Evolutionary conservation across 768 basidiomycete species (phyloP).

Genomic region (Gloeostereum incarnatum): DNA sequence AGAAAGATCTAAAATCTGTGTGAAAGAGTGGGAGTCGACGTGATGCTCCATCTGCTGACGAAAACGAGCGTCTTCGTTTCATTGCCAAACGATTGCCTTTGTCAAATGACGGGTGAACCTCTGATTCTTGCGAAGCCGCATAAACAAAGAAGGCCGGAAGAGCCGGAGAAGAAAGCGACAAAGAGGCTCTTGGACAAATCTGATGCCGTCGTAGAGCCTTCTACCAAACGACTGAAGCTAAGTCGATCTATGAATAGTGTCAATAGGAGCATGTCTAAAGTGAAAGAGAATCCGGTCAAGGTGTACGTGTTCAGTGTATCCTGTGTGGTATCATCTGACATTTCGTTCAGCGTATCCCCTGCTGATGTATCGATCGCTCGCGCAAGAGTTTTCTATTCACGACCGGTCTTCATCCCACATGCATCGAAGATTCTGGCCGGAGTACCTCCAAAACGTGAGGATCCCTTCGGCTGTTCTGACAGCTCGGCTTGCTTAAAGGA

Average conservation of each 20-base stretch:
- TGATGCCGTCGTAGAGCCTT: no score
- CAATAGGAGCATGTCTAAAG: no score
- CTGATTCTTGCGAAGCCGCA: slow-evolving; percentile 19
- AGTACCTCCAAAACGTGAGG: slow-evolving; percentile 58
- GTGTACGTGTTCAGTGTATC: no score
- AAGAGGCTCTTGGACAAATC: no score
- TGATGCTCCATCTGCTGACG: slow-evolving; percentile 71
- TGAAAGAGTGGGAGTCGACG: slow-evolving; percentile 76
- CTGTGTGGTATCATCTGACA: no score
- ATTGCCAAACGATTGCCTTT: slow-evolving; percentile 76
- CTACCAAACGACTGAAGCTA: no score
- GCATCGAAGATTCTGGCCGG: slow-evolving; percentile 47
- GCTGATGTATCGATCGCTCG: slow-evolving; percentile 46
- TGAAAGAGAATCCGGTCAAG: no score
- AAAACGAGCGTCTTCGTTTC: slow-evolving; percentile 68
- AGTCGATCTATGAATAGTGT: no score
- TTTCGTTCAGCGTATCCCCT: slow-evolving; percentile 32
- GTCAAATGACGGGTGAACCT: slow-evolving; percentile 74
- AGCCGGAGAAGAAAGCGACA: no score
- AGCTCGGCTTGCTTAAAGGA: neutral
- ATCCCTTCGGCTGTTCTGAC: neutral
- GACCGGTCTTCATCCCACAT: slow-evolving; percentile 45
- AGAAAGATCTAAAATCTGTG: no score
- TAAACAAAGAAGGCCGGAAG: neutral
- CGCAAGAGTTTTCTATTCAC: slow-evolving; percentile 57